Base-by-base conservation (phyloP, 2,329 filamentous ascomycete species). In the Colletotrichum endophyticum region DNA sequence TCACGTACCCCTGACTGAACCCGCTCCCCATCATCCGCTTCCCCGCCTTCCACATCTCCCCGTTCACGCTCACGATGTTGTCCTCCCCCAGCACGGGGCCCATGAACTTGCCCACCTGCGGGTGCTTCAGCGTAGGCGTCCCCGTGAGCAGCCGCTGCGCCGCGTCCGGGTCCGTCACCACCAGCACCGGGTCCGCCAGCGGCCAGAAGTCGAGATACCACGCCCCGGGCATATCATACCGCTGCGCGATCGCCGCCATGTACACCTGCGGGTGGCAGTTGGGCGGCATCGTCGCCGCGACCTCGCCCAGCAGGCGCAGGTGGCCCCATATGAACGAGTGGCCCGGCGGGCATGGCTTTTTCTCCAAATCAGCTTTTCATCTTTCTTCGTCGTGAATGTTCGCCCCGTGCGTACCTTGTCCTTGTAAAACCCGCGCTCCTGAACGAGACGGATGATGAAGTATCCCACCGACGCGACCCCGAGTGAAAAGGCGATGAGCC, bases 151-250 rank as follows among this genome's bases (percentile, higher is more conserved):
- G 72, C n/a, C 80, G 67, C 22, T 80, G 80, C 62, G 79, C 76
- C 22, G 80, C 75, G 9, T 78, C 78, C 3, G 82, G 80, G 4
- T 79, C 80, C 8, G 79, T 73, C 22, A 83, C 56, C n/a, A 82
- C 73, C 30, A 80, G 75, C 30, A 82, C 79, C 13, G 77, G 70
- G 27, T 77, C 77, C 22, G 77, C 78, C 19, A 84, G 75, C n/a
- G 81, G 81, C 34, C 80, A 82, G 5, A 82, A 22, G 62, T 84
- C 83, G 56, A 84, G 76, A 56, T 84, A 84, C 49, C 82, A 80
- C 11, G 84, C 80, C 16, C 81, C 82, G 1, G 82, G 80, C 12
- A 84, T 75, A 11, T 79, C 66, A 19, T 77, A 75, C 28, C 76
- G 77, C 12, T 78, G 75, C 8, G 78, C 71, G 19, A 81, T 75